Evolutionary conservation across 2,329 filamentous ascomycete species (phyloP), one percentile per base, ranked within the genome.

Genomic region (Dactylella cylindrospora): DNA sequence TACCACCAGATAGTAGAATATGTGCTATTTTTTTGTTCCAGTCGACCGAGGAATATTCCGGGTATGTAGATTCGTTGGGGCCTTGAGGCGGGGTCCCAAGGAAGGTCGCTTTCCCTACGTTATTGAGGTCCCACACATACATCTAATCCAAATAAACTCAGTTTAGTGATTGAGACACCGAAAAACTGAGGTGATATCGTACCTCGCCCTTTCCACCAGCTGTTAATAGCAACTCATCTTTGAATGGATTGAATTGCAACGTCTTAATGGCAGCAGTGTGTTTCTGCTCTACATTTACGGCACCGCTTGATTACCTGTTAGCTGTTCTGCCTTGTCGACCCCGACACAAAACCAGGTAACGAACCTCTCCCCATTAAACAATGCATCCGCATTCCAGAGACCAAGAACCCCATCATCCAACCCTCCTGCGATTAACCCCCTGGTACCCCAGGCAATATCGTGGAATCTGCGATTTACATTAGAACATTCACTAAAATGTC

Each of bases 11-110:
- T 13, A 91, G 93, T 68, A 98, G 77, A 72, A 98, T 98, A 72
- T 98, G 91, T 10, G 91, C 83, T 33, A 97, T 91, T 76, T 95
- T 97, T 71, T 90, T 90, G 75, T 98, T 98, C 94, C 94, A 98
- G 68, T 95, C 91, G 62, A 98, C 79, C 67, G 90, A 95, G 70
- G 97, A 93, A 66, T 97, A 88, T 69, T 98, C 93, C n/a, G n/a
- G n/a, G n/a, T n/a, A n/a, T n/a, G n/a, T n/a, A n/a, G n/a, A n/a
- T 19, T 62, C 57, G 70, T 97, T 91, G 31, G 90, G 87, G 71
- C 91, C 86, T 66, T 90, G 90, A 33, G 88, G 88, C 29, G 86
- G 81, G 66, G 88, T 94, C 61, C 93, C 93, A 25, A 98, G 78
- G 66, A 90, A 84, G 75, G 94, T 95, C 3, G 91, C 88, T 71